A percentile compares a stretch with the other conserved stretches of the same genome.
These are phyloP conservation scores for Trichosporon sp. DNA, from an alignment of 1,284 basidiomycete genomes.

Conservation along the genomic window DNA sequence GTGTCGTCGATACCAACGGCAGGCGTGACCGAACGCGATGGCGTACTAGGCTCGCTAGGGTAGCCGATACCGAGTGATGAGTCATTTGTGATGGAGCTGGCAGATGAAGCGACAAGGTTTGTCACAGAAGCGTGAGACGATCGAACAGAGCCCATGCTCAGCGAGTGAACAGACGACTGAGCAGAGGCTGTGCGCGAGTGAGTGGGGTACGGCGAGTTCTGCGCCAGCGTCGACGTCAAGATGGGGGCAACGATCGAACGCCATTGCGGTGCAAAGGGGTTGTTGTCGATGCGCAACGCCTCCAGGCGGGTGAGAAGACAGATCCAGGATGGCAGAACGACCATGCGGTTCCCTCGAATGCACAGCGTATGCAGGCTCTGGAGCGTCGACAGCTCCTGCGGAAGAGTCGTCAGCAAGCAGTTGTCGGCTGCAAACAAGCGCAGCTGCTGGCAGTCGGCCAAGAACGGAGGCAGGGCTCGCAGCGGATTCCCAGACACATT, in stretches of 20 bases:
- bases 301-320: conserved; percentile 76
- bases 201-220: neutral
- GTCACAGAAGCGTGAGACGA: conserved; percentile 8
- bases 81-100: conserved; percentile 1
- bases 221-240: conserved; percentile 19
- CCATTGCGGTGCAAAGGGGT: conserved; percentile 90
- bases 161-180: conserved; percentile 7
- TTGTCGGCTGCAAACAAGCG: conserved; percentile 84
- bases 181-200: conserved; percentile 11
- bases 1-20: neutral
- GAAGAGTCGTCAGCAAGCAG: conserved; percentile 70
- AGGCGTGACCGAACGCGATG: neutral
- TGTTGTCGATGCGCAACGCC: conserved; percentile 82
- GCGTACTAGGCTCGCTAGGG: neutral
- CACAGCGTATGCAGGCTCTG: conserved; percentile 78
- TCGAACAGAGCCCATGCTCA: conserved; percentile 4
- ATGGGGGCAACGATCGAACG: conserved; percentile 73
- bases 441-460: conserved; percentile 67
- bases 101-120: neutral
- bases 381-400: conserved; percentile 61
- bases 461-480: conserved; percentile 72
- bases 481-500: conserved; percentile 88
- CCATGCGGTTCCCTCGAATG: conserved; percentile 77
- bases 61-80: conserved; percentile 5
- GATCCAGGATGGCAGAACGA: conserved; percentile 88